phyloP scores from a whole-genome alignment of 2,329 filamentous ascomycete genomes.

The Bisporella sp. region DNA sequence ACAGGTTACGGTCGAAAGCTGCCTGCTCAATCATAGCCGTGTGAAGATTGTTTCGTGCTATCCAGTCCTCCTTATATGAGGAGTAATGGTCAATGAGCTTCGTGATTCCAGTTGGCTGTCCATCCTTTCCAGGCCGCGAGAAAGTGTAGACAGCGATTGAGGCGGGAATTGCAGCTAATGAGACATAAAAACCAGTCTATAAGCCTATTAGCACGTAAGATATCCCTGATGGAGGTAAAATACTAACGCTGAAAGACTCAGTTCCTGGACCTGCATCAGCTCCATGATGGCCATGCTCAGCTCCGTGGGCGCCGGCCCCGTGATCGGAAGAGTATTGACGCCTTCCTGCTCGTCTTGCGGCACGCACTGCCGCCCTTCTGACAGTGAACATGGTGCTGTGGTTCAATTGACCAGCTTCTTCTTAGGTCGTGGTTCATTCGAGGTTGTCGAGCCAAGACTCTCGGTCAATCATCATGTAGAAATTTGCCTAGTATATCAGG shows the following conservation, averaged over 20 bases:
- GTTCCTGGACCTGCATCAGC: slow-evolving; percentile 28
- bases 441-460: not conserved
- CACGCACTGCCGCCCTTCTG: slow-evolving; percentile 25
- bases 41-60: slow-evolving; percentile 52
- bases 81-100: slow-evolving; percentile 47
- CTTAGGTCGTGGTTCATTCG: not conserved
- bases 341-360: slow-evolving; percentile 18
- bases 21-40: slow-evolving; percentile 55
- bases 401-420: slow-evolving; percentile 20
- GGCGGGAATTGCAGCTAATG: slow-evolving; percentile 37
- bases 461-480: not conserved
- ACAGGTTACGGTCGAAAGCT: slow-evolving; percentile 54
- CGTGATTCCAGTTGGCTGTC: slow-evolving; percentile 36
- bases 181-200: slow-evolving; percentile 40
- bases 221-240: slow-evolving; percentile 1
- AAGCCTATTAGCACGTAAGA: slow-evolving; percentile 10
- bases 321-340: slow-evolving; percentile 18
- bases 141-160: slow-evolving; percentile 37
- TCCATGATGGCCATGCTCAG: slow-evolving; percentile 22
- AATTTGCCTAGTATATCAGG: too few relatives aligned
- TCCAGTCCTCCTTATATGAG: slow-evolving; percentile 43
- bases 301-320: slow-evolving; percentile 16
- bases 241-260: slow-evolving; percentile 45
- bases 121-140: slow-evolving; percentile 30
- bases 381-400: slow-evolving; percentile 26